Evolutionary conservation across 1,284 basidiomycete species (phyloP), one percentile per base, ranked within the genome.

Genomic region (Naganishia sp.): DNA sequence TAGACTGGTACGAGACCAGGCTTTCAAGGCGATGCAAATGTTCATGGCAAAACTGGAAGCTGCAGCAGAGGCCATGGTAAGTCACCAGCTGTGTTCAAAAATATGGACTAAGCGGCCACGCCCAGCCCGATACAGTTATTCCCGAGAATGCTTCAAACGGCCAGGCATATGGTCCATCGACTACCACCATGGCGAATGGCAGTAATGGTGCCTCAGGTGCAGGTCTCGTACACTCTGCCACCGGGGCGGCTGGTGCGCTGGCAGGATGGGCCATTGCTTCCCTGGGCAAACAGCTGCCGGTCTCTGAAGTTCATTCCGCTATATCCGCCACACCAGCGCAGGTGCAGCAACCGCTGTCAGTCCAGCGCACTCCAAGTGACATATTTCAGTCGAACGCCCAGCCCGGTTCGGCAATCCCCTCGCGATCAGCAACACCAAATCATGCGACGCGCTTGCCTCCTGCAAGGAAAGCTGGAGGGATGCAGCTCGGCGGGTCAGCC

Each of bases 251-350:
- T 18, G 89, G 91, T 15, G 89, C 88, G 16, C 81, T 97, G 7
- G 94, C 94, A 11, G 91, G 92, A 6, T 96, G 94, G 94, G 94
- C 94, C 0, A 92, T 95, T 67, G 89, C 91, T 5, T 92, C 90
- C 0, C 75, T 96, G 0, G 86, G 88, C 42, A 91, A 87, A 79
- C 90, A 87, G 82, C 88, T 88, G 68, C 52, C 72, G 48, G 56
- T 55, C 16, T 55, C 85, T 5, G 92, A 94, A 72, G 77, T 90
- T 66, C 87, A 90, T 75, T 87, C 84, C 52, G 83, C 83, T 1
- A 88, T 90, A 72, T 75, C 77, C 74, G 81, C 50, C 23, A 71
- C 73, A 18, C 64, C 76, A 11, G 70, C 67, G 16, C 65, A 66
- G 21, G 52, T 63, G 9, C 57, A 63, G 42, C 66, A 53, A 25